Evolutionary conservation across 208 protist species (phyloP), one percentile per base, ranked within the genome.

Genomic region (Leishmania amazonensis): DNA sequence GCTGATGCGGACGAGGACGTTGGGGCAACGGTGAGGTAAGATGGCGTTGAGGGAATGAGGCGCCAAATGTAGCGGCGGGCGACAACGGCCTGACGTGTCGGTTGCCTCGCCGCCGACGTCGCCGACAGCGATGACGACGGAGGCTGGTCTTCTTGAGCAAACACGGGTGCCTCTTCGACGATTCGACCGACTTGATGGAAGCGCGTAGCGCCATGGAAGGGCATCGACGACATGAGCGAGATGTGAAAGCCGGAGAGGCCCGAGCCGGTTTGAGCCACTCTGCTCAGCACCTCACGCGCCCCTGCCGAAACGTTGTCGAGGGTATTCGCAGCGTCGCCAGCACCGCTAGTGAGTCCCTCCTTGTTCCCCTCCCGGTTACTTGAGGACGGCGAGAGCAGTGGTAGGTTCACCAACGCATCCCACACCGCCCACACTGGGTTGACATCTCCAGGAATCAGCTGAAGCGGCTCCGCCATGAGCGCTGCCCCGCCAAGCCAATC

Each of bases 401-500:
- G 90, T 11, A 94, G 72, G 60, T 88, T 86, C 42, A 91, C 45
- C 60, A 96, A 76, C 4, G 85, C 83, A 58, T 93, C 89, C 89
- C 89, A 94, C n/a, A 80, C 65, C 4, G 68, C 90, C 70, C 85
- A 85, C 38, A 95, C 87, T 35, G 91, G 87, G 77, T 94, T 90
- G 31, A 92, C 74, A 21, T 89, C 87, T 0, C 65, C 81, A 11
- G 65, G 60, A 3, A 15, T 9, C 77, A 93, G 67, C 21, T 2
- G 31, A 19, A 57, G 8, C 19, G 89, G 90, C 84, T 94, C 93
- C 49, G 74, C 76, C 9, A 92, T 68, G 38, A 94, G 76, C 11
- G 85, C 77, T 6, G 90, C 91, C 17, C 92, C 94, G 38, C 85
- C 80, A 8, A 96, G 42, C 94, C 94, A 97, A 75, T 82, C 81